Evolutionary conservation across 2,329 filamentous ascomycete species (phyloP).

Genomic region (Tympanopsis confertula): DNA sequence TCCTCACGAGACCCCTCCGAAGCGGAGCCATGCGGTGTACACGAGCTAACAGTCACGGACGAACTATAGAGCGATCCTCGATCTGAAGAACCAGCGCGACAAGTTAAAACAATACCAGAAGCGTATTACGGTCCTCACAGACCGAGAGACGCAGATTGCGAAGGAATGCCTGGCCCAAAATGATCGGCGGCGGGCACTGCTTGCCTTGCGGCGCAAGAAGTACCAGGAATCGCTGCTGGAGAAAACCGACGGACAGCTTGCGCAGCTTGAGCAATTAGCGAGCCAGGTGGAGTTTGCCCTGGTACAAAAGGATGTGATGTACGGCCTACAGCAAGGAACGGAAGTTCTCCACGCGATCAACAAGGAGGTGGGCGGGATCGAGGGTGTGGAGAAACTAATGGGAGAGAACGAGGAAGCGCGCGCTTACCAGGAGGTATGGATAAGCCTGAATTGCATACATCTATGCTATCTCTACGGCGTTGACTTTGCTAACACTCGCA

Average conservation of each 20-base stretch:
- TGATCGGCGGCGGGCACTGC: conserved; percentile 70
- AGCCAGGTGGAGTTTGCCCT: conserved; percentile 87
- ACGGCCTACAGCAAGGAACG: conserved; percentile 84
- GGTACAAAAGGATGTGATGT: conserved; percentile 92
- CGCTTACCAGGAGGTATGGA: conserved; percentile 72
- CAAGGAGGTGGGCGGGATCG: conserved; percentile 87
- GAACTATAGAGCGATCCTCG: conserved; percentile 72
- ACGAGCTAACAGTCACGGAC: no score
- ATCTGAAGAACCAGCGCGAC: conserved; percentile 95
- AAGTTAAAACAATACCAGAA: conserved; percentile 93
- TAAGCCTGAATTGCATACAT: conserved; percentile 1
- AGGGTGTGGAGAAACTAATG: conserved; percentile 89
- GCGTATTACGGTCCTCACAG: conserved; percentile 74
- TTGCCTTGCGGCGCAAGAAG: conserved; percentile 87
- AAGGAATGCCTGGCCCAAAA: conserved; percentile 68
- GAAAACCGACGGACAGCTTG: conserved; percentile 89
- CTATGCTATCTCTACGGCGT: background rate
- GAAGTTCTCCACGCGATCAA: conserved; percentile 83
- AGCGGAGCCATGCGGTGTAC: no score
- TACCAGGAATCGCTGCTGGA: conserved; percentile 83
- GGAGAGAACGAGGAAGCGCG: conserved; percentile 82
- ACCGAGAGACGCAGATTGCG: conserved; percentile 77
- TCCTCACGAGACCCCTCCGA: no score
- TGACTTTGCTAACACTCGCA: conserved; percentile 2
- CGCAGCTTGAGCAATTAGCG: conserved; percentile 80